These are phyloP conservation scores for Medakamo hakoo DNA, from an alignment of 139 green algal species.

Conservation along the genomic window DNA sequence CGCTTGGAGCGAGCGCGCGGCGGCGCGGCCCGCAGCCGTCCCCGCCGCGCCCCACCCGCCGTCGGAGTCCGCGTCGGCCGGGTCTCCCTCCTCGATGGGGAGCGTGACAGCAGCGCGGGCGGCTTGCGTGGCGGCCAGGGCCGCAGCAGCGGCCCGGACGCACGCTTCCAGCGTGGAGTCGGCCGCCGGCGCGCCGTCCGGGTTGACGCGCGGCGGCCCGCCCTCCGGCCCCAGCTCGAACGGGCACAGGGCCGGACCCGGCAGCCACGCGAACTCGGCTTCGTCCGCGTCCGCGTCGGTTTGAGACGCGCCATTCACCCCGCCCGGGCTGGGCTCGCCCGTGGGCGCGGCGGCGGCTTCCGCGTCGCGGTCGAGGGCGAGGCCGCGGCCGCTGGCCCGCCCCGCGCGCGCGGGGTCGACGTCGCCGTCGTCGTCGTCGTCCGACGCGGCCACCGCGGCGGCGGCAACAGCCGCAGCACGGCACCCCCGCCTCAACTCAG, in stretches of 20 bases:
- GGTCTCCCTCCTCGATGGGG: constrained; percentile 5
- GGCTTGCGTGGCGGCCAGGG: constrained; percentile 7
- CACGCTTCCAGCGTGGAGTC: constrained; percentile 24
- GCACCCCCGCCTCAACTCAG: constrained; percentile 29
- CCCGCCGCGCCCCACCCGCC: constrained; percentile 30
- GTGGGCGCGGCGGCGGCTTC: background rate
- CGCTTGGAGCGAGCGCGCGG: constrained; percentile 1
- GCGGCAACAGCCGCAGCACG: background rate
- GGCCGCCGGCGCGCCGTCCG: background rate
- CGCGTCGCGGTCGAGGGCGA: background rate
- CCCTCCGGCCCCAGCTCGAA: constrained; percentile 38
- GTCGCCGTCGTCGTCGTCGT: background rate
- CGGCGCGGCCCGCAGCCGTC: constrained; percentile 11
- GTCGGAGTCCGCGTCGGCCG: constrained; percentile 45
- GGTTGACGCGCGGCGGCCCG: constrained; percentile 1
- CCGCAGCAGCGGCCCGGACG: constrained; percentile 36
- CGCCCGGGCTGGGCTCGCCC: constrained; percentile 1
- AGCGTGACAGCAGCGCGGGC: constrained; percentile 1
- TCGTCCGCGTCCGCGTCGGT: constrained; percentile 39
- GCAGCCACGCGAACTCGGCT: constrained; percentile 82
- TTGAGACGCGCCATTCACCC: background rate
- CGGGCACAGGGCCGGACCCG: constrained; percentile 47
- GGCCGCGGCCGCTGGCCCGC: background rate
- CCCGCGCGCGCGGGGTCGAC: too few relatives aligned
- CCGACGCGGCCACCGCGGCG: background rate